Base-by-base conservation (phyloP, 1,139 yeast genomes). In the Pichia sp. region DNA sequence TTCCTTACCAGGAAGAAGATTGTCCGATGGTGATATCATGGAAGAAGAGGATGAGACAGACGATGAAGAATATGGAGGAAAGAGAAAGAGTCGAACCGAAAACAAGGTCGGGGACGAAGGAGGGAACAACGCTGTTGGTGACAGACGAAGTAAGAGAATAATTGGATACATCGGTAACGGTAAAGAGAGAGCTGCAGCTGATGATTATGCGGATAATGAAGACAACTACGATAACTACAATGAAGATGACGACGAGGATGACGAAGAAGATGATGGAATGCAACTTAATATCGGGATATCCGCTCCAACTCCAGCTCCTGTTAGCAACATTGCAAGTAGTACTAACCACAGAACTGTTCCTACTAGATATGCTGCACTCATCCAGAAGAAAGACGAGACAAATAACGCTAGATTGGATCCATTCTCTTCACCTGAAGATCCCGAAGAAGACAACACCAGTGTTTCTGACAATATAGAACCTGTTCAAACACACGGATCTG, bases 21-120 rank as follows among this genome's bases (percentile, higher is more conserved):
- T 56, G 27, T 38, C 57, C 22, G 58, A 58, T 46, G 53, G 53
- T 22, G 62, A 60, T 20, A 47, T 56, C 15, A 53, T 57, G 30
- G 66, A 58, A 36, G 63, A 59, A 30, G 63, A 59, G 36, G 60
- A 55, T 17, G 58, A 57, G 21, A 53, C 46, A 22, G 56, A 47
- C 17, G 48, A 43, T 5, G 50, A 34, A 28, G 18, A n/a, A 15
- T 37, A 38, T 4, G 17, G 24, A 19, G 39, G 15, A 17, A n/a
- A n/a, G n/a, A n/a, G n/a, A n/a, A n/a, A n/a, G n/a, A n/a, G n/a
- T n/a, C n/a, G n/a, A n/a, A n/a, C n/a, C n/a, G n/a, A n/a, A n/a
- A n/a, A n/a, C n/a, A n/a, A n/a, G n/a, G n/a, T n/a, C n/a, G 18
- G 12, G 14, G 34, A 27, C 24, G 42, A 18, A 30, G 21, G 14